These are phyloP conservation scores for Termitomyces sp. DNA, from an alignment of 768 basidiomycete species.

Conservation along the genomic window DNA sequence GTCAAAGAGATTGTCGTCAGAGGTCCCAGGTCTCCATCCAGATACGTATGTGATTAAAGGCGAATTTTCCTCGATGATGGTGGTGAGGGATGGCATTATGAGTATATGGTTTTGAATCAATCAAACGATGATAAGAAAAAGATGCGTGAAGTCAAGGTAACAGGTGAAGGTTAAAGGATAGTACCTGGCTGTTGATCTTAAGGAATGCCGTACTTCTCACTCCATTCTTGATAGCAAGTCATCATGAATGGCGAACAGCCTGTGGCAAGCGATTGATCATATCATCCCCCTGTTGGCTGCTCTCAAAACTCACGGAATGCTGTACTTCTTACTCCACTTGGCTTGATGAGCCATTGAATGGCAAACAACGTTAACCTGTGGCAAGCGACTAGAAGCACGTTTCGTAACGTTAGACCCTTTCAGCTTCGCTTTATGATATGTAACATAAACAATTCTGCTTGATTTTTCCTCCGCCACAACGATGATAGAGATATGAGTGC, in stretches of 20 bases:
- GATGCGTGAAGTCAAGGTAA: not conserved
- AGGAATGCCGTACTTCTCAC: not conserved
- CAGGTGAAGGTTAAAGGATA: not conserved
- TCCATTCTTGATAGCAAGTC: not conserved
- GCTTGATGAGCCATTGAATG: too few species aligned
- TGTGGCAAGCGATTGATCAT: not conserved
- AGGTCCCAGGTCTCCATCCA: slow-evolving; percentile 7
- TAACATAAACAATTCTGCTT: not conserved
- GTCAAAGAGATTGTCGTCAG: not conserved
- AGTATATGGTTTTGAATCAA: not conserved
- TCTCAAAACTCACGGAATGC: too few species aligned
- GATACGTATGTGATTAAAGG: slow-evolving; percentile 11
- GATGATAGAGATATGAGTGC: not conserved
- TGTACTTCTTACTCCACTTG: too few species aligned
- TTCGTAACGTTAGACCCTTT: too few species aligned
- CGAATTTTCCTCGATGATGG: slow-evolving; percentile 13
- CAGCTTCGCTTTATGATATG: too few species aligned
- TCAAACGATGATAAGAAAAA: not conserved
- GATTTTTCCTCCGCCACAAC: not conserved
- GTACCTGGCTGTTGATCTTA: not conserved
- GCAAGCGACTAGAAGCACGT: too few species aligned
- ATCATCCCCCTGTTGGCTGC: too few species aligned
- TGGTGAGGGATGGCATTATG: slow-evolving; percentile 9
- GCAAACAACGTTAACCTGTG: too few species aligned
- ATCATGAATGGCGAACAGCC: not conserved